Conservation (phyloP, 2,329 filamentous ascomycete species). For the Monosporascus sp. region DNA sequence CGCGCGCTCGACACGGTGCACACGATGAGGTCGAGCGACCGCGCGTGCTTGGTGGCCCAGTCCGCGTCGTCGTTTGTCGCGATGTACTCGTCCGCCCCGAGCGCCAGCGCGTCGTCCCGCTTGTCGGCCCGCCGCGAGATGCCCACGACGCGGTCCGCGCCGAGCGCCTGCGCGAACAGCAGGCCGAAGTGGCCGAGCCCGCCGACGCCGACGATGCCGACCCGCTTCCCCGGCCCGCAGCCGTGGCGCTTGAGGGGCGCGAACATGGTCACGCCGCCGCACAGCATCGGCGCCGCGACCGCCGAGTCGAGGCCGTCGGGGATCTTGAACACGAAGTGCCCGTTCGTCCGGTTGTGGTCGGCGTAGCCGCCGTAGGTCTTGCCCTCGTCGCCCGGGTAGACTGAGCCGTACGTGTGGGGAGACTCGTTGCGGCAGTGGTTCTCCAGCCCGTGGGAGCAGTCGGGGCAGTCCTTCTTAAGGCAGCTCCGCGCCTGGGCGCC, state of each 20-base stretch:
- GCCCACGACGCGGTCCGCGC: slow-evolving; percentile 55
- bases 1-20: slow-evolving; percentile 46
- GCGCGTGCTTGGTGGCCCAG: slow-evolving; percentile 48
- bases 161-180: slow-evolving; percentile 63
- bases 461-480: slow-evolving; percentile 36
- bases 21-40: slow-evolving; percentile 54
- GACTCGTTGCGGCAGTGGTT: slow-evolving; percentile 35
- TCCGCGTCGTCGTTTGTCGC: slow-evolving; percentile 44
- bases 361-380: slow-evolving; percentile 57
- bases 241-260: slow-evolving; percentile 59
- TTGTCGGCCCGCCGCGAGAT: slow-evolving; percentile 52
- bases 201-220: slow-evolving; percentile 65
- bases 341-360: slow-evolving; percentile 29
- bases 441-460: slow-evolving; percentile 37
- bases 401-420: slow-evolving; percentile 49
- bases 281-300: slow-evolving; percentile 59
- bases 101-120: slow-evolving; percentile 48
- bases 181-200: slow-evolving; percentile 67
- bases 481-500: slow-evolving; percentile 58
- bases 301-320: slow-evolving; percentile 36
- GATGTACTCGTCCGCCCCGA: slow-evolving; percentile 51
- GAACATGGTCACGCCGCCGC: slow-evolving; percentile 65
- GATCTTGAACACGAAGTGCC: slow-evolving; percentile 44
- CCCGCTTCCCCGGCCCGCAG: slow-evolving; percentile 61
- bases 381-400: slow-evolving; percentile 45